Evolutionary conservation across 495 filamentous ascomycete genomes (phyloP).

Genomic region (Tuber aestivum): DNA sequence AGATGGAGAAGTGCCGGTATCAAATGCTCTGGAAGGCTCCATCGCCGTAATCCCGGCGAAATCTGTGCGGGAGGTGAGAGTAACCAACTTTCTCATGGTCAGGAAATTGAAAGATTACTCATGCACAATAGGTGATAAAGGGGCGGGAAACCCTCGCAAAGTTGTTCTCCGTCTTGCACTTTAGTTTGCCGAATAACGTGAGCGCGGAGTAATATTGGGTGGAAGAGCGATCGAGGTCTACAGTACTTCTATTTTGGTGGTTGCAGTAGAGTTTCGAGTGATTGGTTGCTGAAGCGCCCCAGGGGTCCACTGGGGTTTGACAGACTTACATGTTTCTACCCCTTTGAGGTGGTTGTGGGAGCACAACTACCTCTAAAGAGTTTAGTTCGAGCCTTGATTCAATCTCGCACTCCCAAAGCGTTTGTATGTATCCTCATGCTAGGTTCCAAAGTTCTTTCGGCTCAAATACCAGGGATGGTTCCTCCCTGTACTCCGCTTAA

Average conservation of each 20-base stretch:
- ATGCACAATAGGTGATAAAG: background rate
- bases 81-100: background rate
- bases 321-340: background rate
- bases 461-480: background rate
- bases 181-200: conserved; percentile 5
- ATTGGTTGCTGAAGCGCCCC: background rate
- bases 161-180: background rate
- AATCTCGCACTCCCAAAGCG: background rate
- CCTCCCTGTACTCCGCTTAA: background rate
- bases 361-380: background rate
- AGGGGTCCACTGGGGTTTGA: background rate
- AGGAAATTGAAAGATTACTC: background rate
- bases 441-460: background rate
- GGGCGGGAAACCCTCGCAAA: background rate
- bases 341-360: background rate
- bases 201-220: background rate
- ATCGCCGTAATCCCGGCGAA: background rate
- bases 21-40: background rate
- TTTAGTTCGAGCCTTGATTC: background rate
- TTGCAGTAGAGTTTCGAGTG: background rate
- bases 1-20: background rate
- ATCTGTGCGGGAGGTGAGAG: background rate
- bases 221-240: background rate
- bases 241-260: background rate
- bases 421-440: background rate